These are phyloP conservation scores for Penicillium pulvis DNA, from an alignment of 495 filamentous ascomycete genomes.

Conservation along the genomic window DNA sequence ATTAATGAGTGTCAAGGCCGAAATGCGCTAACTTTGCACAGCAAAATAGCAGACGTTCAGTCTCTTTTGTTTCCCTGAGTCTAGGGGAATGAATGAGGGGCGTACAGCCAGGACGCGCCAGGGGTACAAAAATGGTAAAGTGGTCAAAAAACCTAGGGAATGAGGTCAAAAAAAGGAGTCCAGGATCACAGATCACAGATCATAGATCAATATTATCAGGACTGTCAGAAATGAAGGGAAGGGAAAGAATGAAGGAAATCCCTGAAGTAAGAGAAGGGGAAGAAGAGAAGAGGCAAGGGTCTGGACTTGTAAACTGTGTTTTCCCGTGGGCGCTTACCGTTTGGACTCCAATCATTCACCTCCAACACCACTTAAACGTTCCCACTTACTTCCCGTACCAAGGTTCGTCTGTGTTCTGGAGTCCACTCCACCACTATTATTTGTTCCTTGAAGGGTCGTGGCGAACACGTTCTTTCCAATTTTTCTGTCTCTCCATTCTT, in stretches of 20 bases:
- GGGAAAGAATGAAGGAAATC: constrained; percentile 25
- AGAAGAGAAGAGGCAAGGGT: constrained; percentile 11
- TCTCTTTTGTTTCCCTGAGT: constrained; percentile 30
- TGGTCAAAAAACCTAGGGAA: constrained; percentile 21
- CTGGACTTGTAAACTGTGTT: neutral
- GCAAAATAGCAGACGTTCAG: constrained; percentile 22
- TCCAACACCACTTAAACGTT: neutral
- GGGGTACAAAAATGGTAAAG: constrained; percentile 4
- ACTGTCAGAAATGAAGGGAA: constrained; percentile 32
- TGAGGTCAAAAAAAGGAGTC: constrained; percentile 28
- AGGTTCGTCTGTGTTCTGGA: neutral
- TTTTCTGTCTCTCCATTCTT: neutral
- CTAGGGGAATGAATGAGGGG: constrained; percentile 34
- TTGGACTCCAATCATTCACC: neutral
- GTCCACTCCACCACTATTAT: neutral
- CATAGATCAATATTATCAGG: constrained; percentile 40
- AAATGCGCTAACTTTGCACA: constrained; percentile 24
- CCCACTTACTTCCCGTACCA: constrained; percentile 1
- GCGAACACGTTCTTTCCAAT: constrained; percentile 1
- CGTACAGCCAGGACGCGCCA: constrained; percentile 47
- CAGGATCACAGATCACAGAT: constrained; percentile 45
- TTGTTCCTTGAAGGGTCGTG: neutral
- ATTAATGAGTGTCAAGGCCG: constrained; percentile 27
- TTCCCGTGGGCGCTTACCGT: constrained; percentile 10
- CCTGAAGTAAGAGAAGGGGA: constrained; percentile 4